Evolutionary conservation across 768 basidiomycete genomes (phyloP), one percentile per base, ranked within the genome.

Genomic region (Podaxis rugospora): DNA sequence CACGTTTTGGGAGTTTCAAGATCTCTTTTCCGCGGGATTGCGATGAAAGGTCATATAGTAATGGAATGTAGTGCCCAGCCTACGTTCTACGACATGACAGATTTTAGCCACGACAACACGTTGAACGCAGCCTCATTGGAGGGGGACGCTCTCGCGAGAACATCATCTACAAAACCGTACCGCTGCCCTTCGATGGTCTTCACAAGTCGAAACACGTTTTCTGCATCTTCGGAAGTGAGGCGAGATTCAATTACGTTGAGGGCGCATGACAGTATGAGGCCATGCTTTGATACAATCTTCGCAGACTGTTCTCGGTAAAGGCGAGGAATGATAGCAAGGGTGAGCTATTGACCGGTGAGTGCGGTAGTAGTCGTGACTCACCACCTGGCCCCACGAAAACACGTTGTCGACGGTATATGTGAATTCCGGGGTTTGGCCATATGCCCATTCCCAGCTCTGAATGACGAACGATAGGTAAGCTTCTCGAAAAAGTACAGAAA

Each of bases 371-470:
- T 21, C 18, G n/a, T 25, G 51, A 55, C 54, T 52, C 18, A 56
- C 47, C 14, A 47, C 36, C 13, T 37, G 67, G 9, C 83, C 86
- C 84, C 85, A 85, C 3, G 67, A 50, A 63, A 88, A 87, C n/a
- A 69, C 59, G 25, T 69, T 68, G 3, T 66, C 55, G 11, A 83
- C 49, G 2, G 76, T 77, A 67, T 92, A 90, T 5, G 85, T 88
- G 70, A 99, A 98, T 69, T 96, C 91, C 44, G 95, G 95, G 0
- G 95, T 96, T 69, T 95, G 92, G 0, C 95, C 96, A 67, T 86
- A 97, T 13, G 83, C 78, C 94, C 95, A 98, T 21, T 92, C 83
- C 97, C 97, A 98, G 36, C 82, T 87, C 95, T 95, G 66, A 11
- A 39, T 21, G 28, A 36, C 25, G 3, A 59, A 25, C 64, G 39